These are phyloP conservation scores for Elongisporangium senticosum DNA, from an alignment of 352 stramenopile species.

Conservation along the genomic window DNA sequence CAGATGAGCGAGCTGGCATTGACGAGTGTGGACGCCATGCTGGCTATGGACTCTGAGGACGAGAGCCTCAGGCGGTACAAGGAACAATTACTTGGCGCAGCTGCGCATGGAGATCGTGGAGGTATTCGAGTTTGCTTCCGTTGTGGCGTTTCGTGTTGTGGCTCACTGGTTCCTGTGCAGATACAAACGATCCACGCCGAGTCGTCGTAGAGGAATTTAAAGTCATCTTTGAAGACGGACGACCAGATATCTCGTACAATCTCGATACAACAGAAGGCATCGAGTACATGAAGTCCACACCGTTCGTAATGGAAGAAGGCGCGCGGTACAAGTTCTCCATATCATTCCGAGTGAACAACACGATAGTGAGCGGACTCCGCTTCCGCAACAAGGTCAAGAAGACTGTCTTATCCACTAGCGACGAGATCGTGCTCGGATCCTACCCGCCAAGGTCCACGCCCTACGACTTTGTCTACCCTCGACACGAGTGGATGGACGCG, in stretches of 20 bases:
- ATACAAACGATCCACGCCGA: constrained; percentile 49
- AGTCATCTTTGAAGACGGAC: constrained; percentile 75
- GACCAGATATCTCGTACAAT: constrained; percentile 61
- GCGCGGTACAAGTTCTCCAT: constrained; percentile 82
- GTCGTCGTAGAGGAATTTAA: constrained; percentile 86
- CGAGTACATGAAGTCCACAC: constrained; percentile 62
- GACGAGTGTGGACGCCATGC: constrained; percentile 59
- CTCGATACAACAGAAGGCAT: constrained; percentile 64
- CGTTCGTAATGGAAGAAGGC: constrained; percentile 72
- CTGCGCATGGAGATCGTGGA: constrained; percentile 72
- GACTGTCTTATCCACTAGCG: constrained; percentile 59
- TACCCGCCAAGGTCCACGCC: constrained; percentile 66
- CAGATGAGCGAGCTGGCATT: constrained; percentile 66
- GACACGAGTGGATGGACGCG: constrained; percentile 75
- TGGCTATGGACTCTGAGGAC: constrained; percentile 76
- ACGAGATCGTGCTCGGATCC: constrained; percentile 82
- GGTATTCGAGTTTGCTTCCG: constrained; percentile 18
- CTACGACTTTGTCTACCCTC: constrained; percentile 83
- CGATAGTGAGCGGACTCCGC: constrained; percentile 79
- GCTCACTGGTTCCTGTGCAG: constrained; percentile 12
- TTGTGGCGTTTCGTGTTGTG: neutral
- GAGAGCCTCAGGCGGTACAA: constrained; percentile 85
- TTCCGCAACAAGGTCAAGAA: constrained; percentile 88
- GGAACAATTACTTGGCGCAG: constrained; percentile 70
- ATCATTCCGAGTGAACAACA: constrained; percentile 77